These are phyloP conservation scores for Phytophthora kernoviae DNA, from an alignment of 352 stramenopile species.

Conservation along the genomic window DNA sequence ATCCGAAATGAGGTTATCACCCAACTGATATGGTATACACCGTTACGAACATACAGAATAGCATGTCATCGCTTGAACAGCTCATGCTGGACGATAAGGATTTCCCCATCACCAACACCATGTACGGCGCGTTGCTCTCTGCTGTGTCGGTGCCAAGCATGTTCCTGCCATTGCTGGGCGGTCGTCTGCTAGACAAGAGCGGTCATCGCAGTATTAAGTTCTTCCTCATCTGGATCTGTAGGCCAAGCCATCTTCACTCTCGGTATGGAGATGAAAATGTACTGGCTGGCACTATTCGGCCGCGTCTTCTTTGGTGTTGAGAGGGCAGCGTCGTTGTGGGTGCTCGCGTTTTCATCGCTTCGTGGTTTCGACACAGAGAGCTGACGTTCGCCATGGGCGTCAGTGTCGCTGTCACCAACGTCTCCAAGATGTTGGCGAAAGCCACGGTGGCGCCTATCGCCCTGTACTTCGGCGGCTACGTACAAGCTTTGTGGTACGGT, in stretches of 20 bases:
- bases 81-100: conserved; percentile 77
- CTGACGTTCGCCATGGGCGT: conserved; percentile 91
- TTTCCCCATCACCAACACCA: conserved; percentile 85
- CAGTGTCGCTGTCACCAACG: conserved; percentile 88
- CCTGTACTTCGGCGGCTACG: conserved; percentile 85
- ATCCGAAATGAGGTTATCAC: not conserved
- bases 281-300: conserved; percentile 81
- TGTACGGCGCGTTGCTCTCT: conserved; percentile 84
- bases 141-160: conserved; percentile 86
- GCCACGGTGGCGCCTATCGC: conserved; percentile 85
- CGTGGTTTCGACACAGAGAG: conserved; percentile 81
- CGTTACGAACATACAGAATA: conserved; percentile 45
- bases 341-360: conserved; percentile 81
- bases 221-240: conserved; percentile 86
- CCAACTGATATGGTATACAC: conserved; percentile 2
- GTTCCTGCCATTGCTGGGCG: conserved; percentile 80
- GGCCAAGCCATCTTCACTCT: conserved; percentile 82
- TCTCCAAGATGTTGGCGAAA: conserved; percentile 93
- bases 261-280: conserved; percentile 72
- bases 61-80: conserved; percentile 81
- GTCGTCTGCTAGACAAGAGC: conserved; percentile 79
- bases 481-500: conserved; percentile 86
- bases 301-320: conserved; percentile 83
- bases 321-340: conserved; percentile 84
- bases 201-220: conserved; percentile 76